phyloP scores from a whole-genome alignment of 176 grass and related monocot species.

The Tuctoria greenei region DNA sequence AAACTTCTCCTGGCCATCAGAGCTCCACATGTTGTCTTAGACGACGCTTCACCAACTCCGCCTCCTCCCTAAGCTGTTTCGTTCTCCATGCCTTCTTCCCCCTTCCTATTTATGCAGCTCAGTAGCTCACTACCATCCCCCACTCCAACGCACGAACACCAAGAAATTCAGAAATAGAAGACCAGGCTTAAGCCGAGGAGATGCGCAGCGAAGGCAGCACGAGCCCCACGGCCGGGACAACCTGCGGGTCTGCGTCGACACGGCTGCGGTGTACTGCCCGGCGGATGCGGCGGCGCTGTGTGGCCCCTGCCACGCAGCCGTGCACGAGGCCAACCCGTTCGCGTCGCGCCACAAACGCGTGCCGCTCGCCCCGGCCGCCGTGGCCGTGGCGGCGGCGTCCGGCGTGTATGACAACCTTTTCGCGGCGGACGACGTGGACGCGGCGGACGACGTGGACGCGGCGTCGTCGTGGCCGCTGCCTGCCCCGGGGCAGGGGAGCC shows the following conservation, averaged over 20 bases:
- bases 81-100: neutral
- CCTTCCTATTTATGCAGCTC: constrained; percentile 47
- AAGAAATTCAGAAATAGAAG: neutral
- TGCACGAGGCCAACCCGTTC: constrained; percentile 52
- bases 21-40: constrained; percentile 33
- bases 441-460: too few relatives aligned
- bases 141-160: constrained; percentile 22
- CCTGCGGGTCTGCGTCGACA: constrained; percentile 49
- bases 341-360: constrained; percentile 50
- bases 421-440: constrained; percentile 29
- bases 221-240: neutral
- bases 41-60: constrained; percentile 40
- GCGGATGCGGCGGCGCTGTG: constrained; percentile 62
- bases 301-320: constrained; percentile 45
- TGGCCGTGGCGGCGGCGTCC: constrained; percentile 20
- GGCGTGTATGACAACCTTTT: constrained; percentile 56
- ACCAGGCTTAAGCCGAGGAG: too few relatives aligned
- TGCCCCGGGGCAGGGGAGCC: constrained; percentile 23
- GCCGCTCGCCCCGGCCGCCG: too few relatives aligned
- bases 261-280: constrained; percentile 45
- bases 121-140: constrained; percentile 39
- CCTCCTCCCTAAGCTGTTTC: constrained; percentile 7
- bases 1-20: constrained; percentile 37
- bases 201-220: constrained; percentile 51
- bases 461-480: constrained; percentile 18